Evolutionary conservation across 352 stramenopile species (phyloP), one percentile per base, ranked within the genome.

Genomic region (Globisporangium recalcitrans): DNA sequence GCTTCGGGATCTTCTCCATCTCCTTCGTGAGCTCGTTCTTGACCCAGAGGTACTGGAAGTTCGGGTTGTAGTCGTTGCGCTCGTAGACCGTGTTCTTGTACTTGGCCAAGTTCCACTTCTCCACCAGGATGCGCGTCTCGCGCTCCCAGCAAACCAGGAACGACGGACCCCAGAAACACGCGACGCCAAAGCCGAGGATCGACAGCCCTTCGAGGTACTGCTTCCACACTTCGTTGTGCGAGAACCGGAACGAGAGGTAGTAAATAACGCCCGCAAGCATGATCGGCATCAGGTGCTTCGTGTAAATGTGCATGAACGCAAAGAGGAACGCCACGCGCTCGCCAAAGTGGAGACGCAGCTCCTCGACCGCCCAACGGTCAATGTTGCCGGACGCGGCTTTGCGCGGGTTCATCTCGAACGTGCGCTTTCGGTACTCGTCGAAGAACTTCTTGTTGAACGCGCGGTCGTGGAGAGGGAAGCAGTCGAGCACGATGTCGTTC

Each of bases 291-390:
- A 95, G 56, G 55, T 90, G 82, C 72, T 95, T 95, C 38, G 80
- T 93, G 74, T 95, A 95, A 64, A 94, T 93, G 64, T 94, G 83
- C 85, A 95, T 95, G 56, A 94, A 95, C 1, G 87, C 87, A 62
- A 95, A 95, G 7, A 94, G 66, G 62, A 95, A 95, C 27, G 87
- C 87, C n/a, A 95, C 87, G 14, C 85, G 87, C 68, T 94, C 85
- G 22, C 87, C 87, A 67, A 95, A 95, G 62, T 95, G 87, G 22
- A 95, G 72, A 24, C 86, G 86, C 5, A 95, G 69, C 56, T 95
- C 86, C 42, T 95, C 86, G 6, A 95, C 85, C 0, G 82, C 86
- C 86, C 86, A 95, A 1, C 86, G 84, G 69, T 95, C 79, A 52
- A 75, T 87, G 60, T 95, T 95, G 27, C 82, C 84, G 1, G 77